Evolutionary conservation across 2,329 filamentous ascomycete genomes (phyloP).

Genomic region (Dactylonectria estremocensis): DNA sequence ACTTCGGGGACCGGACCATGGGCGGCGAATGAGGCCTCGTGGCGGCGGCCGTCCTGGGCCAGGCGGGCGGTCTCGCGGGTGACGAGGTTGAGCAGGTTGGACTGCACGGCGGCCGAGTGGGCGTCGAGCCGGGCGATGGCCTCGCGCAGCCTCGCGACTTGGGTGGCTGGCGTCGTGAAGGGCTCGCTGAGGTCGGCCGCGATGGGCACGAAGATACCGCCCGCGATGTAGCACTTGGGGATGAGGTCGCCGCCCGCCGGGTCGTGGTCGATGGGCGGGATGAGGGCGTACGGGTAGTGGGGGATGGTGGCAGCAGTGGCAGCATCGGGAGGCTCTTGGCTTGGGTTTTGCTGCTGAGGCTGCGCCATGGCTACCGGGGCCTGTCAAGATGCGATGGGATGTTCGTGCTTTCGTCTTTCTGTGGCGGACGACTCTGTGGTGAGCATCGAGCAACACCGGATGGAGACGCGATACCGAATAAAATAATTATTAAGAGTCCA

Average conservation of each 20-base stretch:
- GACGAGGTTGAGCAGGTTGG: conserved; percentile 51
- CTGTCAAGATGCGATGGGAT: not conserved
- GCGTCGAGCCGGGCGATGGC: conserved; percentile 42
- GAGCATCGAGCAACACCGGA: not conserved
- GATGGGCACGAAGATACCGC: conserved; percentile 56
- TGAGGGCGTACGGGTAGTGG: not conserved
- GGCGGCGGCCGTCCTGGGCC: conserved; percentile 38
- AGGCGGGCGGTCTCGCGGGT: conserved; percentile 54
- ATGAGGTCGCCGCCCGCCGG: conserved; percentile 33
- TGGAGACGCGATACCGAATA: too few relatives aligned
- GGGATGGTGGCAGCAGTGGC: not conserved
- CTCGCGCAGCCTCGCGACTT: conserved; percentile 37
- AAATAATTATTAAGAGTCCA: too few relatives aligned
- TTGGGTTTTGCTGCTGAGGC: conserved; percentile 6
- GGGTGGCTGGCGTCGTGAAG: conserved; percentile 31
- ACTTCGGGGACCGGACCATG: conserved; percentile 10
- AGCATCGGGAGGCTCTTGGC: not conserved
- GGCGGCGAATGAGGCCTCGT: conserved; percentile 31
- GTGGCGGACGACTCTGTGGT: not conserved
- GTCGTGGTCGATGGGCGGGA: conserved; percentile 26
- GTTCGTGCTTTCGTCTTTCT: not conserved
- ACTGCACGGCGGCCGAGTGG: conserved; percentile 48
- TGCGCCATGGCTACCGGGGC: conserved; percentile 20
- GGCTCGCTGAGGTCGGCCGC: conserved; percentile 40
- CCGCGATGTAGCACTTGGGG: conserved; percentile 43